Evolutionary conservation across 306 rosid genomes (phyloP).

Genomic region (Pachyrhizus erosus): DNA sequence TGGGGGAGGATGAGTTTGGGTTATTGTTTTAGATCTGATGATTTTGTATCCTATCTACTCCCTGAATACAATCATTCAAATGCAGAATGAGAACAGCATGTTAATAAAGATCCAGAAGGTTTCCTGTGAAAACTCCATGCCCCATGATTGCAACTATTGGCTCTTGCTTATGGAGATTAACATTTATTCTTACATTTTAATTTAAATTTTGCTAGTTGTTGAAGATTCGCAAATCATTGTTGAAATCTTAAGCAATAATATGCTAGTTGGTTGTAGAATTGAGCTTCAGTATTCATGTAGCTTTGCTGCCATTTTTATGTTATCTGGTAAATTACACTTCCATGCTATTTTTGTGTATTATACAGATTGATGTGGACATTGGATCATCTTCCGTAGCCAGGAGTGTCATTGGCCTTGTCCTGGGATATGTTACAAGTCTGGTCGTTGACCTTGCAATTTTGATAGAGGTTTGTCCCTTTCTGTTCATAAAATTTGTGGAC

Average conservation of each 20-base stretch:
- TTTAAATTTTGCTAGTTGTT: slow-evolving; percentile 26
- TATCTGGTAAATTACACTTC: slow-evolving; percentile 22
- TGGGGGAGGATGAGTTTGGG: background rate
- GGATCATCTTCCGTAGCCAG: slow-evolving; percentile 98
- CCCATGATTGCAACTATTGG: slow-evolving; percentile 2
- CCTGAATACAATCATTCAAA: background rate
- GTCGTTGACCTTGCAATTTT: slow-evolving; percentile 95
- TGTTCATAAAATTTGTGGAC: slow-evolving; percentile 15
- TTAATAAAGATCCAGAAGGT: background rate
- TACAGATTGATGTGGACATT: slow-evolving; percentile 97
- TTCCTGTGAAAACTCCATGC: slow-evolving; percentile 1
- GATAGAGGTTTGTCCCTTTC: slow-evolving; percentile 75
- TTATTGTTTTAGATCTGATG: slow-evolving; percentile 1
- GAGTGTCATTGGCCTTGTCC: slow-evolving; percentile 86
- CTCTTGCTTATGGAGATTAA: slow-evolving; percentile 14
- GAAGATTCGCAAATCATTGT: slow-evolving; percentile 34
- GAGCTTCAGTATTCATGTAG: slow-evolving; percentile 23
- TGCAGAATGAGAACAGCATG: background rate
- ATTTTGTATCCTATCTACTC: background rate
- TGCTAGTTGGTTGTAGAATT: slow-evolving; percentile 29
- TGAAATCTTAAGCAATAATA: slow-evolving; percentile 30
- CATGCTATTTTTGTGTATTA: slow-evolving; percentile 22
- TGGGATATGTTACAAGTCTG: slow-evolving; percentile 93
- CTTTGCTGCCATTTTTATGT: slow-evolving; percentile 3
- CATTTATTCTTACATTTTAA: background rate